Evolutionary conservation across 2,329 filamentous ascomycete species (phyloP), one percentile per base, ranked within the genome.

Genomic region (Davidsoniella neocaledoniae): DNA sequence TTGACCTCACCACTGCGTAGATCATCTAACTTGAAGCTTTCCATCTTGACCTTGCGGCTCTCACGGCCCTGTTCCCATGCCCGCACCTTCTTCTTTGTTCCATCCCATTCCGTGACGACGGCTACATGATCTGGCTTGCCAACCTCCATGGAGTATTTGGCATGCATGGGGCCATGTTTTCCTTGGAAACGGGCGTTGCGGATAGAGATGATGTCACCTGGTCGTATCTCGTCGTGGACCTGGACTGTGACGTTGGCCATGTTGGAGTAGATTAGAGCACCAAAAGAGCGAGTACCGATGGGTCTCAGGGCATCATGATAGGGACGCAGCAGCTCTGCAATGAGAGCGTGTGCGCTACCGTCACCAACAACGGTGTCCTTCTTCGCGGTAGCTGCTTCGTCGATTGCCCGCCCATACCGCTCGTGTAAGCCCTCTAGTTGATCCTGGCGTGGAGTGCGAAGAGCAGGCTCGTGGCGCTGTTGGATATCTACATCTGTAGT

Each of bases 21-120:
- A 67, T 98, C 91, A 42, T 88, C 87, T 54, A 98, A 73, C 68
- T 88, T 85, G 68, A 90, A 96, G 66, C 87, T 94, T 70, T 96
- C 90, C 54, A 86, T 69, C 69, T 93, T 91, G 49, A 93, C 81
- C 70, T 95, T 96, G 64, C 83, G 90, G 63, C 79, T 88, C 68
- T 96, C 90, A 12, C 90, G 72, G 0, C 90, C 90, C 62, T 98
- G 91, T 64, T 96, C 91, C 85, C 86, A 96, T 1, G 82, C 88
- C 25, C 88, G 71, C 23, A 98, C 82, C 72, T 96, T 95, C 74
- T 94, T 94, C 76, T 95, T 94, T 39, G 86, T 94, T 2, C 91
- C 91, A 63, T 98, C 91, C 91, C 91, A 98, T 63, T 98, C 91
- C 8, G 86, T 77, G 3, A 98, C 90, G 2, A 98, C 69, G 2